Evolutionary conservation across 345 rosid species (phyloP).

Genomic region (Brassica napus): DNA sequence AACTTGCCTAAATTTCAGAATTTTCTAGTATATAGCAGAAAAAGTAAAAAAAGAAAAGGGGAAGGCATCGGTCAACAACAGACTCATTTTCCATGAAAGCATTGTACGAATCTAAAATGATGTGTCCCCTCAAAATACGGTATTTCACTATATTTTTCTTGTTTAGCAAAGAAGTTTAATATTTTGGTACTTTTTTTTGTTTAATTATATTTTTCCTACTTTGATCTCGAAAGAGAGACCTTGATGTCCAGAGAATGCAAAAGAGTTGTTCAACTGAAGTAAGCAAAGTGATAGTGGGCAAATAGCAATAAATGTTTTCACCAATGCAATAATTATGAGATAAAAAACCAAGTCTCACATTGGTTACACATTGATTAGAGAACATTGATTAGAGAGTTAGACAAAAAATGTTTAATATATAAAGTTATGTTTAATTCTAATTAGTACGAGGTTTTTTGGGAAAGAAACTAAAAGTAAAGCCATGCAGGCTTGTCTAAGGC

Average conservation of each 20-base stretch:
- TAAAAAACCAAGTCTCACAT: too few species aligned
- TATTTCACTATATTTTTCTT: not conserved
- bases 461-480: too few species aligned
- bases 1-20: not conserved
- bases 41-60: not conserved
- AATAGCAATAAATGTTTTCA: slow-evolving; percentile 26
- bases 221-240: not conserved
- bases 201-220: not conserved
- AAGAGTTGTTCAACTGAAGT: slow-evolving; percentile 22
- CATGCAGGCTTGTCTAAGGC: too few species aligned
- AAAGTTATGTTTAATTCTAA: too few species aligned
- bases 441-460: too few species aligned
- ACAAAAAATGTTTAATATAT: too few species aligned
- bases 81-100: slow-evolving; percentile 39
- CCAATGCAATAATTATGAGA: not conserved
- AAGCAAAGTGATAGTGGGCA: slow-evolving; percentile 24
- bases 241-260: not conserved
- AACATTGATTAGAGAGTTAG: too few species aligned
- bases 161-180: not conserved
- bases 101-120: slow-evolving; percentile 31
- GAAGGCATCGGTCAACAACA: slow-evolving; percentile 34
- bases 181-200: not conserved
- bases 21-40: not conserved
- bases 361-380: too few species aligned
- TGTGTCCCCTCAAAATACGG: slow-evolving; percentile 22